A percentile compares a stretch with the other conserved stretches of the same genome.
These are phyloP conservation scores for Umbelopsis sp. DNA, from an alignment of 371 early-diverging fungal species.

Conservation along the genomic window DNA sequence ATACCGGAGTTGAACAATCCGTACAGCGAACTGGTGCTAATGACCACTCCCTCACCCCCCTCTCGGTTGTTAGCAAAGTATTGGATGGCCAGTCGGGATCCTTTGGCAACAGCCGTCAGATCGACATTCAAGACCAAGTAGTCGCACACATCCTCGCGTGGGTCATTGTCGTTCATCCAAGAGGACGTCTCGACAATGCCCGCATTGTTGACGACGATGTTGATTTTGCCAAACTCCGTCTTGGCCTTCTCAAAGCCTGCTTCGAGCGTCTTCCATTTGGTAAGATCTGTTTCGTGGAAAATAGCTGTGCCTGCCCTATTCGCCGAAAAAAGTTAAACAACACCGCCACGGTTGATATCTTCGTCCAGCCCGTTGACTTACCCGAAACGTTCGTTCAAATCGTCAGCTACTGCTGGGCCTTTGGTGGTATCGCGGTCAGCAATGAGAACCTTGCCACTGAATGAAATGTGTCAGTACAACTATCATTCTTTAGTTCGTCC, in stretches of 20 bases:
- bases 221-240: conserved; percentile 46
- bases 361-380: neutral
- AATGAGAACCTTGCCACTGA: conserved; percentile 6
- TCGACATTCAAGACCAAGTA: neutral
- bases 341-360: neutral
- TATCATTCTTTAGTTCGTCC: neutral
- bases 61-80: neutral
- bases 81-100: neutral
- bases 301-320: neutral
- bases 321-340: neutral
- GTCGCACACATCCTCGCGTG: neutral
- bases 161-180: neutral
- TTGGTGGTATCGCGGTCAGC: neutral
- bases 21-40: conserved; percentile 1
- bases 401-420: neutral
- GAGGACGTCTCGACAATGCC: conserved; percentile 43
- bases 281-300: conserved; percentile 8
- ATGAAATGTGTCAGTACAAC: neutral
- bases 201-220: conserved; percentile 66
- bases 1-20: conserved; percentile 5
- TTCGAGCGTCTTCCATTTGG: conserved; percentile 10
- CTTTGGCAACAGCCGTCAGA: conserved; percentile 1
- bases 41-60: conserved; percentile 4
- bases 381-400: neutral
- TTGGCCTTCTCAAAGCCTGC: neutral